Conservation (phyloP, 2,329 filamentous ascomycete species). For the Pseudogymnoascus verrucosus region DNA sequence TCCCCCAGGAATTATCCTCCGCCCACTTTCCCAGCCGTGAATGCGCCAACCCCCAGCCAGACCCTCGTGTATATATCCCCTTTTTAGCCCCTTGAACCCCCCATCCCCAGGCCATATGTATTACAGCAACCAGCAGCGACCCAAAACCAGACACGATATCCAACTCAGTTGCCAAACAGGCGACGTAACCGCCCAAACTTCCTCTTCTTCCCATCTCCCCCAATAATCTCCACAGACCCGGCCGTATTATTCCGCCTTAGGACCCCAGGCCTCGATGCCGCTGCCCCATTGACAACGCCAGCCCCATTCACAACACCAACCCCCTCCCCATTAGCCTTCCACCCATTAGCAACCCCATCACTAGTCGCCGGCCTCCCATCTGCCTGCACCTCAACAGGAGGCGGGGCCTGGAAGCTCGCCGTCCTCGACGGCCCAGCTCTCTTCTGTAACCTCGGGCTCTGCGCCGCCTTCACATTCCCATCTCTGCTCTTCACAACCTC, state of each 20-base stretch:
- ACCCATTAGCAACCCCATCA: neutral
- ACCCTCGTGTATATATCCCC: neutral
- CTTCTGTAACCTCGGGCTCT: conserved; percentile 1
- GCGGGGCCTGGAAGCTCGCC: neutral
- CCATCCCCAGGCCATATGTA: neutral
- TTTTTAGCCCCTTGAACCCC: neutral
- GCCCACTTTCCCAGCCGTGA: neutral
- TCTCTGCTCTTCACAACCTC: conserved; percentile 15
- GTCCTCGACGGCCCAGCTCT: neutral
- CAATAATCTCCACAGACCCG: neutral
- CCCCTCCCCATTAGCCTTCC: neutral
- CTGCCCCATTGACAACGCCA: neutral
- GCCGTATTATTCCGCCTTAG: neutral
- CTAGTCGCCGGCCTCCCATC: neutral
- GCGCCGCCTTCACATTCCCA: neutral
- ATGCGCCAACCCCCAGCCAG: neutral
- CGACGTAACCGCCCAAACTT: neutral
- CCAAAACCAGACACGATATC: neutral
- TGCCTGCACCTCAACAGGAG: neutral
- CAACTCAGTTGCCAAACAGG: conserved; percentile 3
- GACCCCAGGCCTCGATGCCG: neutral
- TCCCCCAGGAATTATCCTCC: neutral
- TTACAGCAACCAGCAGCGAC: conserved; percentile 1
- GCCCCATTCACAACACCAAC: neutral
- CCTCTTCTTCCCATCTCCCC: neutral